Evolutionary conservation across 495 filamentous ascomycete species (phyloP).

Genomic region (Aspergillus nanangensis): DNA sequence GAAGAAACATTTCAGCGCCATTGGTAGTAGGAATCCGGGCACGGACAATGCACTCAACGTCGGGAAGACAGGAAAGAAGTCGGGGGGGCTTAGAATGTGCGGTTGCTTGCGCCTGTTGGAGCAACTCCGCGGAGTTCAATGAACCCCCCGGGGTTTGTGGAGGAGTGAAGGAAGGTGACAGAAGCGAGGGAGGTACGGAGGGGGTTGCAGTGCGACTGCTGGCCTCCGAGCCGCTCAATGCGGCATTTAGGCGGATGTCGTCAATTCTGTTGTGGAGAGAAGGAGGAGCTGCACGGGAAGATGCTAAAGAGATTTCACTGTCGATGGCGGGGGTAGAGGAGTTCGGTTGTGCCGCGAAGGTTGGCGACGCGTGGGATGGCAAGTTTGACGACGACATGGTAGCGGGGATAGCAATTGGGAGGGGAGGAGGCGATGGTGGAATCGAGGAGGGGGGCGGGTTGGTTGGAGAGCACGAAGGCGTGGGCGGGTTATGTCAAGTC

Average conservation of each 20-base stretch:
- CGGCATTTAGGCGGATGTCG: conserved; percentile 12
- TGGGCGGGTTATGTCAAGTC: no score
- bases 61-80: conserved; percentile 63
- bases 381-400: conserved; percentile 47
- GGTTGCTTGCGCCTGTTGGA: conserved; percentile 26
- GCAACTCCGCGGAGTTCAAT: conserved; percentile 42
- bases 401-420: conserved; percentile 5
- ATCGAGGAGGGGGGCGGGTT: not conserved
- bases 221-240: conserved; percentile 16
- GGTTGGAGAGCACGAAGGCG: not conserved
- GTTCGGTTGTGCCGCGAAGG: conserved; percentile 40
- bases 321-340: conserved; percentile 14
- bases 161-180: conserved; percentile 77
- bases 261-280: conserved; percentile 11
- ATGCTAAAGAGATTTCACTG: conserved; percentile 19
- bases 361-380: conserved; percentile 48
- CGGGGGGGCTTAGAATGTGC: conserved; percentile 53
- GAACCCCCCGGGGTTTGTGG: conserved; percentile 67
- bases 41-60: conserved; percentile 77
- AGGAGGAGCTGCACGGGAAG: conserved; percentile 7
- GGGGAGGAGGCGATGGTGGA: conserved; percentile 3
- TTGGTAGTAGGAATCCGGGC: conserved; percentile 82
- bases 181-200: conserved; percentile 47
- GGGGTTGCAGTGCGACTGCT: conserved; percentile 27
- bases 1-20: conserved; percentile 94